Evolutionary conservation across 2,329 filamentous ascomycete genomes (phyloP), one percentile per base, ranked within the genome.

Genomic region (Xylaria polymorpha): DNA sequence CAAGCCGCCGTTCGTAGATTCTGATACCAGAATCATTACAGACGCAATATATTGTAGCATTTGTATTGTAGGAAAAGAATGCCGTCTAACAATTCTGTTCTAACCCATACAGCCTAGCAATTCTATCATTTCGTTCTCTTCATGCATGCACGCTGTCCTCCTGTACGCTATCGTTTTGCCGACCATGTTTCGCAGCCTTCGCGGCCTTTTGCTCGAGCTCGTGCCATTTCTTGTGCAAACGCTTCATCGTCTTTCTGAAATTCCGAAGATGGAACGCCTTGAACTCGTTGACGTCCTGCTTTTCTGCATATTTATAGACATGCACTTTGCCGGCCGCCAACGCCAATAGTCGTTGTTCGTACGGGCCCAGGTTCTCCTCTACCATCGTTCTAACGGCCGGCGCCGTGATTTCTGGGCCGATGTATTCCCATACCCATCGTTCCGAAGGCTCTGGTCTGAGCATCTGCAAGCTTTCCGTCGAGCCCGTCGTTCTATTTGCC

Each of bases 381-480:
- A 85, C 79, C 80, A 89, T 79, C 35, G 82, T 78, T 29, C 78
- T 78, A 70, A 81, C 76, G 10, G 73, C 73, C 2, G 84, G 84
- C 8, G 83, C 84, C 1, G 79, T 74, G 22, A 74, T 72, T 62
- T 85, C 80, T 0, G 80, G 77, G 0, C 86, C 86, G 18, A 77
- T 74, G 56, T 86, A 89, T 74, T 86, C 83, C 86, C 86, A 89
- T 1, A 85, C 78, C 86, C 86, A 89, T 44, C 84, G 80, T 35
- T 76, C 74, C n/a, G 68, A 61, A 18, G 61, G 50, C n/a, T 69
- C 60, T 10, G 44, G 61, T 20, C 41, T 67, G 4, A 64, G 60
- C 48, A 64, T 69, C 32, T 41, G 55, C n/a, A 66, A 15, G 20
- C 44, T 48, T 51, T 65, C 60, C 15, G 37, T 20, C 3, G 56